Percentiles rank a stretch among this genome's conserved stretches.
phyloP scores from a whole-genome alignment of 805 yeast species.

The Lachancea quebecensis region DNA sequence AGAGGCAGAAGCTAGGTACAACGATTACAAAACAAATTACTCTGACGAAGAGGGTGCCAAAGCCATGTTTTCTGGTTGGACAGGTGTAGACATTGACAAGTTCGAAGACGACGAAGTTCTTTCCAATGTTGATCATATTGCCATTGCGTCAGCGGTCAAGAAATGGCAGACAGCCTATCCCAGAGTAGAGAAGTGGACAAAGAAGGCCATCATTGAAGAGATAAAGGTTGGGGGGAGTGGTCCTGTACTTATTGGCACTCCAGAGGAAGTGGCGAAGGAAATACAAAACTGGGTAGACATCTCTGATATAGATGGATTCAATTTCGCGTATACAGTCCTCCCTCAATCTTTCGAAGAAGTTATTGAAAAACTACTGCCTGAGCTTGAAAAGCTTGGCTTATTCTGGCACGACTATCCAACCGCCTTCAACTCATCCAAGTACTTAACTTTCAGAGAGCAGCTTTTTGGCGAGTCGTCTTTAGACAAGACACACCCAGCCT shows the following conservation, averaged over 20 bases:
- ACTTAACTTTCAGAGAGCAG: constrained; percentile 32
- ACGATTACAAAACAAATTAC: constrained; percentile 23
- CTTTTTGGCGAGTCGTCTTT: constrained; percentile 26
- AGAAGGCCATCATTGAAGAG: constrained; percentile 19
- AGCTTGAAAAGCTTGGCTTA: constrained; percentile 29
- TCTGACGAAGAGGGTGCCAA: constrained; percentile 38
- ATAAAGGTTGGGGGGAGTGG: constrained; percentile 25
- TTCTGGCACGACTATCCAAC: constrained; percentile 34
- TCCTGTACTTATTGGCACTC: constrained; percentile 32
- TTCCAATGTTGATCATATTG: constrained; percentile 30
- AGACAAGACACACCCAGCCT: constrained; percentile 16
- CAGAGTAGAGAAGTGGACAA: constrained; percentile 14
- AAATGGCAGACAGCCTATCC: constrained; percentile 32
- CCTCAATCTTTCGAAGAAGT: constrained; percentile 36
- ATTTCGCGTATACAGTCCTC: constrained; percentile 33
- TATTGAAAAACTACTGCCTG: constrained; percentile 33
- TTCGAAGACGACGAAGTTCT: constrained; percentile 31
- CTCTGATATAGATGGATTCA: constrained; percentile 39
- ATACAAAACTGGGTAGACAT: constrained; percentile 35
- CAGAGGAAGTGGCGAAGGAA: constrained; percentile 35
- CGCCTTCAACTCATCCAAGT: constrained; percentile 15
- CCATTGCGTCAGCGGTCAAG: constrained; percentile 30
- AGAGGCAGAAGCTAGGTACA: constrained; percentile 32
- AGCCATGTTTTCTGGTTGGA: constrained; percentile 37
- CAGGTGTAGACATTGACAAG: constrained; percentile 36